These are phyloP conservation scores for Wickerhamomyces sp. DNA, from an alignment of 1,139 yeast genomes.

Conservation along the genomic window DNA sequence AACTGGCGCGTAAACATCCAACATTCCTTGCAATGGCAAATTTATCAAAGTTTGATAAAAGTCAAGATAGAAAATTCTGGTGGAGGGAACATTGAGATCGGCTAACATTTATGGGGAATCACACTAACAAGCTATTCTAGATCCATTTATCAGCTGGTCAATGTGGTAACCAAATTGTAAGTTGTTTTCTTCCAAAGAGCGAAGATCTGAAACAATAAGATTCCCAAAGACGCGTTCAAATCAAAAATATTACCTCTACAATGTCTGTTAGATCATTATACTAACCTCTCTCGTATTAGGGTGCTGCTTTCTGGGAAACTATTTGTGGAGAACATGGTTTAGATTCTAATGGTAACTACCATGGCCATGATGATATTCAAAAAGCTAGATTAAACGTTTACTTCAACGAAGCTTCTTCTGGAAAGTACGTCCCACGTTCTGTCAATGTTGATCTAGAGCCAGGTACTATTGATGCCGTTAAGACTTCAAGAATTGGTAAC, in stretches of 20 bases:
- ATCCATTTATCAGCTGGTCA: constrained; percentile 97
- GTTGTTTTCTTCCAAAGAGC: constrained; percentile 26
- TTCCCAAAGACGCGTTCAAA: neutral
- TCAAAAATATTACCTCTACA: too few relatives aligned
- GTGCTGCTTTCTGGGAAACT: constrained; percentile 98
- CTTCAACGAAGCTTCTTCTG: constrained; percentile 92
- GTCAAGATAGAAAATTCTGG: neutral
- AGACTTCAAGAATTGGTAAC: constrained; percentile 86
- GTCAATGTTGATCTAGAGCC: constrained; percentile 97
- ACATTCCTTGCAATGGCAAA: constrained; percentile 1
- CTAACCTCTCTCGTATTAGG: constrained; percentile 39
- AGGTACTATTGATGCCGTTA: constrained; percentile 94
- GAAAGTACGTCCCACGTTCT: constrained; percentile 98
- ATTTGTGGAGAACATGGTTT: constrained; percentile 96
- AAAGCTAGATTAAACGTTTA: constrained; percentile 93
- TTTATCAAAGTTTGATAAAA: neutral
- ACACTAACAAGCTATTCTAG: constrained; percentile 29
- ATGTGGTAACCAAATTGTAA: constrained; percentile 97
- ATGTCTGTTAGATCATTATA: constrained; percentile 7
- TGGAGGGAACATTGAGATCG: neutral
- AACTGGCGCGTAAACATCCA: constrained; percentile 2
- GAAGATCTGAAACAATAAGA: neutral
- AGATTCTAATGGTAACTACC: constrained; percentile 75
- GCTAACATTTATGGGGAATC: neutral
- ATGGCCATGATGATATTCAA: constrained; percentile 64